Evolutionary conservation across 208 protist species (phyloP).

Genomic region (Leishmania aethiopica): DNA sequence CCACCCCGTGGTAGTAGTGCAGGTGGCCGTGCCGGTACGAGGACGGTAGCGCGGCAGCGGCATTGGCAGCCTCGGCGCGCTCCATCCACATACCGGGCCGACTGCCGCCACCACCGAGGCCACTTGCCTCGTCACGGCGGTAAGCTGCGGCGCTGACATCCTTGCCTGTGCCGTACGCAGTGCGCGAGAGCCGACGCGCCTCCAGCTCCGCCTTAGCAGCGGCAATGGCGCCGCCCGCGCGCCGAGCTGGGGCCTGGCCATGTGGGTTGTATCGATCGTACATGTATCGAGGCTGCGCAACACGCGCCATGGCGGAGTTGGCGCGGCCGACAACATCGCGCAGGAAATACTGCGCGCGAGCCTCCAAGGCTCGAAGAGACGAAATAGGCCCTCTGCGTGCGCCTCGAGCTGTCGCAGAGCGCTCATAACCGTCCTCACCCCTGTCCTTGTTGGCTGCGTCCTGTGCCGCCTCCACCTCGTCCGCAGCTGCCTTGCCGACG

Average conservation of each 20-base stretch:
- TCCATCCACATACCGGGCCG: slow-evolving; percentile 23
- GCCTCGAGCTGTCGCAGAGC: slow-evolving; percentile 3
- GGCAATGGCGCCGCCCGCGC: not conserved
- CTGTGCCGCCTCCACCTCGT: not conserved
- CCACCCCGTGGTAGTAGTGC: slow-evolving; percentile 34
- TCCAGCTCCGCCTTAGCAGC: not conserved
- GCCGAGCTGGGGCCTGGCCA: slow-evolving; percentile 2
- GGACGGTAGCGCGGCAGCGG: slow-evolving; percentile 22
- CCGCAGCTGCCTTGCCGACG: not conserved
- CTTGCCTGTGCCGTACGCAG: slow-evolving; percentile 1
- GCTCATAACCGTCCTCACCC: not conserved
- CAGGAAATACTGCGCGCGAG: slow-evolving; percentile 32
- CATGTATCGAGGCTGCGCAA: slow-evolving; percentile 37
- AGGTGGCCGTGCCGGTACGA: slow-evolving; percentile 16
- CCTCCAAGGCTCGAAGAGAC: slow-evolving; percentile 10
- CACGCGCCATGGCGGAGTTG: slow-evolving; percentile 13
- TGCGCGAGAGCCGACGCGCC: not conserved
- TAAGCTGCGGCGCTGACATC: not conserved
- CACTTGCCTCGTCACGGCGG: slow-evolving; percentile 16
- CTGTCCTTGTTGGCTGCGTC: not conserved
- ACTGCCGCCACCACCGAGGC: slow-evolving; percentile 10
- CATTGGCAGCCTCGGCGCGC: slow-evolving; percentile 28
- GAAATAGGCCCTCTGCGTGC: not conserved
- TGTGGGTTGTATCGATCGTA: slow-evolving; percentile 37
- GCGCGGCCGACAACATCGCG: slow-evolving; percentile 35